A percentile compares a stretch with the other conserved stretches of the same genome.
phyloP scores from a whole-genome alignment of 345 rosid genomes.

The Cardamine resedifolia region DNA sequence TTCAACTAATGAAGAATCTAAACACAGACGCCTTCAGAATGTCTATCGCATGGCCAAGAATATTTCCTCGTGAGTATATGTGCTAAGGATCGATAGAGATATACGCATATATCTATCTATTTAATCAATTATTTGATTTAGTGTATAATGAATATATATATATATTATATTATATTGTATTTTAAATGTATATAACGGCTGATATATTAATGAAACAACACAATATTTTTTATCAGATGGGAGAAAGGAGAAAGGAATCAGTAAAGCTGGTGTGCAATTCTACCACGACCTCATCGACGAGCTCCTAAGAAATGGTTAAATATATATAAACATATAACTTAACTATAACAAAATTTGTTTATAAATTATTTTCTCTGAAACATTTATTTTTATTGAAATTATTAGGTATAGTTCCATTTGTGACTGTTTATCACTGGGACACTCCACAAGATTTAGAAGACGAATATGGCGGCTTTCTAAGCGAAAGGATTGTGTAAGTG shows the following conservation, averaged over 20 bases:
- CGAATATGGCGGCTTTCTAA: conserved; percentile 39
- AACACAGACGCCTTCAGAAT: conserved; percentile 50
- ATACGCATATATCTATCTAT: neutral
- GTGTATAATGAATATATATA: neutral
- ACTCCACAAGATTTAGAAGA: conserved; percentile 39
- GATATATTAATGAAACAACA: neutral
- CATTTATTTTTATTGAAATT: neutral
- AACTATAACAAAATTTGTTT: too few relatives aligned
- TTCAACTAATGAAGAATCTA: conserved; percentile 38
- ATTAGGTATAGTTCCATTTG: conserved; percentile 29
- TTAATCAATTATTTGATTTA: neutral
- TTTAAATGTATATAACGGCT: neutral
- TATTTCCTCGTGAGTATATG: conserved; percentile 42
- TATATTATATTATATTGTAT: too few relatives aligned
- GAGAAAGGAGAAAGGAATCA: conserved; percentile 44
- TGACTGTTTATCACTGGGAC: conserved; percentile 40
- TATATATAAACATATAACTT: neutral
- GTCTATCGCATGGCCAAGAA: conserved; percentile 58
- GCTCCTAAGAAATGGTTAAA: conserved; percentile 42
- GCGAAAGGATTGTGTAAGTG: conserved; percentile 37
- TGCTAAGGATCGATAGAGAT: neutral
- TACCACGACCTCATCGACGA: conserved; percentile 53
- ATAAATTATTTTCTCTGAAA: neutral
- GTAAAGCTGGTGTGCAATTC: conserved; percentile 43
- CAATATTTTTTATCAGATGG: conserved; percentile 36